These are phyloP conservation scores for Zygosaccharomyces pseudorouxii DNA, from an alignment of 805 yeast genomes.

Conservation along the genomic window DNA sequence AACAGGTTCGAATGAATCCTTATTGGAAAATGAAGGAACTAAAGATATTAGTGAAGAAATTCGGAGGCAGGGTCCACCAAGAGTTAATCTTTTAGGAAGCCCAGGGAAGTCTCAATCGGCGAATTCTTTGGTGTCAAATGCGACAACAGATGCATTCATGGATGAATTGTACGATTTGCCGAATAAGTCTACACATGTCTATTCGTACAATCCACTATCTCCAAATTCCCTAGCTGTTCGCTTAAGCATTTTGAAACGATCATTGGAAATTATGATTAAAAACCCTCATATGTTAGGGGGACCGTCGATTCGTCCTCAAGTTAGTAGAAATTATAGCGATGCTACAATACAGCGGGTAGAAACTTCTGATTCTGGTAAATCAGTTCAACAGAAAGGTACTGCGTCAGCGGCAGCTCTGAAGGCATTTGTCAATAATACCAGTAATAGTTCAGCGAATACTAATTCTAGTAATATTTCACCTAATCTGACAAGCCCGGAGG, in stretches of 20 bases:
- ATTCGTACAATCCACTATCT: constrained; percentile 76
- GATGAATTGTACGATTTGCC: constrained; percentile 59
- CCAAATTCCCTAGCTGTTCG: constrained; percentile 77
- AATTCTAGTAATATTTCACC: constrained; percentile 1
- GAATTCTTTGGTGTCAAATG: constrained; percentile 10
- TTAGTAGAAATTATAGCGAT: constrained; percentile 9
- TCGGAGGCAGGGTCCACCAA: constrained; percentile 1
- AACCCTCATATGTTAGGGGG: constrained; percentile 43
- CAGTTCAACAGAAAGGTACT: constrained; percentile 9
- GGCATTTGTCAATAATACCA: constrained; percentile 29
- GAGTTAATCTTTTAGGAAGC: constrained; percentile 1
- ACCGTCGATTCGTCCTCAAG: constrained; percentile 9
- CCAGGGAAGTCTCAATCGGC: constrained; percentile 11
- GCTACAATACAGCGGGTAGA: not conserved
- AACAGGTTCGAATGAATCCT: constrained; percentile 6
- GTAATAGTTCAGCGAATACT: constrained; percentile 8
- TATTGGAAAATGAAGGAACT: constrained; percentile 1
- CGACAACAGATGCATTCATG: constrained; percentile 27
- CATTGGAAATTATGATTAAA: constrained; percentile 66
- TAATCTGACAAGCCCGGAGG: constrained; percentile 1
- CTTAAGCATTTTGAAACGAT: constrained; percentile 66
- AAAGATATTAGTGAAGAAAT: not conserved
- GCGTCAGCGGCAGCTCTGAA: constrained; percentile 27
- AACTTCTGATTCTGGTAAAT: not conserved
- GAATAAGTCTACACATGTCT: constrained; percentile 76